Percentiles rank a stretch among this genome's conserved stretches.
Conservation (phyloP, 768 basidiomycete species). For the Xerocomus potaroensis region DNA sequence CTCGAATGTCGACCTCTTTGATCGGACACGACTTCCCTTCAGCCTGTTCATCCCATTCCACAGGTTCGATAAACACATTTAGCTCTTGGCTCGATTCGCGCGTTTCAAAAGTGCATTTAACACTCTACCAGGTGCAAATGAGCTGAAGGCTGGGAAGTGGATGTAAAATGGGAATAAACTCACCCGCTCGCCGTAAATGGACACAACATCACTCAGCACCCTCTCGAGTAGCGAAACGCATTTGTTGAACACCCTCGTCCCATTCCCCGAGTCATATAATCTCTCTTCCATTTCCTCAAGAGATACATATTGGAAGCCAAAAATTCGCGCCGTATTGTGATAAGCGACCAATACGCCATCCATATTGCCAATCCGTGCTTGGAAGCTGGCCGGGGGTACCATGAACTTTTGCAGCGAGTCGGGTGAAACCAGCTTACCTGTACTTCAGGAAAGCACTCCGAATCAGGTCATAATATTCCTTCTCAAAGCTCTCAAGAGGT, state of each 20-base stretch:
- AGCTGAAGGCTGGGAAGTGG: neutral
- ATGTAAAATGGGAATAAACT: constrained; percentile 13
- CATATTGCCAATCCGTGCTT: constrained; percentile 96
- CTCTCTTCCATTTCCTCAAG: constrained; percentile 83
- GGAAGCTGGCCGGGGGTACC: constrained; percentile 54
- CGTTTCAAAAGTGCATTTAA: constrained; percentile 62
- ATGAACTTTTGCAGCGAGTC: neutral
- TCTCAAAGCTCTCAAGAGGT: constrained; percentile 74
- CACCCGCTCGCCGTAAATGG: constrained; percentile 65
- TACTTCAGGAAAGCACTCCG: constrained; percentile 95
- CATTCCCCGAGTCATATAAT: constrained; percentile 58
- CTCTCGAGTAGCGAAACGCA: constrained; percentile 69
- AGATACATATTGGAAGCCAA: constrained; percentile 93
- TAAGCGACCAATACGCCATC: constrained; percentile 89
- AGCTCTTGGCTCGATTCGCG: constrained; percentile 38
- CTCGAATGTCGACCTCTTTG: constrained; percentile 52
- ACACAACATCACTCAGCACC: constrained; percentile 52
- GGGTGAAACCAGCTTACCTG: constrained; percentile 43
- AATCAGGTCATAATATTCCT: constrained; percentile 92
- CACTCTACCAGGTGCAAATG: constrained; percentile 36
- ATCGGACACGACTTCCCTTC: constrained; percentile 41
- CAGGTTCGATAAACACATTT: constrained; percentile 66
- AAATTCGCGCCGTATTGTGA: constrained; percentile 81
- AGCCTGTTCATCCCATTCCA: constrained; percentile 37
- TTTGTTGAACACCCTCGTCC: constrained; percentile 70